Evolutionary conservation across 2,329 filamentous ascomycete genomes (phyloP), one percentile per base, ranked within the genome.

Genomic region (Phialocephala subalpina): DNA sequence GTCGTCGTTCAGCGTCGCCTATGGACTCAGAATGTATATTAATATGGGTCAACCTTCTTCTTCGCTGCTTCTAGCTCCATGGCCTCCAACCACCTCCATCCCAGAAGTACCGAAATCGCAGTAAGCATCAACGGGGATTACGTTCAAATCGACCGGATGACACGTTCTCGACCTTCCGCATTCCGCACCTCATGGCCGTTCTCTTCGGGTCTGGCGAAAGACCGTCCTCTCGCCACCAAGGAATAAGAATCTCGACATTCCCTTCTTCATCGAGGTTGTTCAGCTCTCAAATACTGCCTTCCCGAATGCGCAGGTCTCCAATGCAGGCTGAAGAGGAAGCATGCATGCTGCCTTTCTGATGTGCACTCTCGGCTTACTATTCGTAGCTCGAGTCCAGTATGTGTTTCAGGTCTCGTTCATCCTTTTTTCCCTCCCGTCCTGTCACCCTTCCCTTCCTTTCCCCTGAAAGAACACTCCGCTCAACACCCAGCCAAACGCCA

Each of bases 41-140:
- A 53, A 58, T 64, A 64, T 59, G 62, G 62, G 62, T n/a, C 56
- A 22, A 33, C 38, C 33, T 22, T 42, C 22, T 64, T 64, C 62
- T 57, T 58, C 35, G 45, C 33, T 42, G 55, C 62, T 64, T 64
- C 62, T 64, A 59, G 62, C 59, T 42, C 25, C 27, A 3, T 7
- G 25, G 25, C 60, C 6, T 22, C 22, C 38, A 45, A 45, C 22
- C 22, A 36, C 38, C 18, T 42, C 29, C 25, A 36, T 47, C 52
- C 33, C 22, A 49, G 40, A 45, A 20, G 38, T 53, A 45, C 45
- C 60, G 47, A 52, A 52, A 11, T 52, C 47, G 47, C 47, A 40
- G 60, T 57, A 52, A 62, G 60, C 60, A 57, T 25, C 6, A 11
- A n/a, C 16, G 8, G 49, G 49, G n/a, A n/a, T 49, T 12, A 49